Evolutionary conservation across 345 rosid genomes (phyloP).

Genomic region (Toxicodendron radicans): DNA sequence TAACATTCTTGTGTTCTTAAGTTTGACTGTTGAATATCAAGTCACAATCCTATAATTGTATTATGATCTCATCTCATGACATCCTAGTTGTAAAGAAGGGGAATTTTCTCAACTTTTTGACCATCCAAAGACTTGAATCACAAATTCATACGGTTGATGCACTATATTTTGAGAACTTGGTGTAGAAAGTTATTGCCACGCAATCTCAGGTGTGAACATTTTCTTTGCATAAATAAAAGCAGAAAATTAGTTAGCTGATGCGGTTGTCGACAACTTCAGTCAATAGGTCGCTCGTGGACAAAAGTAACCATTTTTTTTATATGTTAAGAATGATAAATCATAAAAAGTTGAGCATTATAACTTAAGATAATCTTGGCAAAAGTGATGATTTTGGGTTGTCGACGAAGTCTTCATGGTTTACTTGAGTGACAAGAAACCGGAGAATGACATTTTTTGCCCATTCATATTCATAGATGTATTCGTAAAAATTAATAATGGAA

Average conservation of each 20-base stretch:
- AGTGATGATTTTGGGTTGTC: neutral
- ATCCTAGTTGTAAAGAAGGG: neutral
- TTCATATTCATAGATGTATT: neutral
- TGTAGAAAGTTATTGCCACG: no score
- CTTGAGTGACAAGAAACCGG: constrained; percentile 11
- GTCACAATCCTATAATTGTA: neutral
- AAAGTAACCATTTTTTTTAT: no score
- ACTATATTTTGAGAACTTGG: no score
- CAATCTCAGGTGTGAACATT: no score
- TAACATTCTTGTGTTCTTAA: neutral
- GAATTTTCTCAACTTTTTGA: neutral
- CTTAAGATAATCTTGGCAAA: no score
- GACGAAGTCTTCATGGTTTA: neutral
- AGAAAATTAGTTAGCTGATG: no score
- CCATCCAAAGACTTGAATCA: neutral
- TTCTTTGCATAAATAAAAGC: no score
- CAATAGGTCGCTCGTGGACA: no score
- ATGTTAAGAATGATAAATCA: neutral
- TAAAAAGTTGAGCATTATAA: neutral
- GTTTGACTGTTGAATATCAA: no score
- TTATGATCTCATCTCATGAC: neutral
- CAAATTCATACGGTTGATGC: no score
- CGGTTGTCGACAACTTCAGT: no score
- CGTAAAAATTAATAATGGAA: no score
- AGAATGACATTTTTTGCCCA: neutral